Conservation (phyloP, 1,284 basidiomycete species). For the Cutaneotrichosporon cavernicola region DNA sequence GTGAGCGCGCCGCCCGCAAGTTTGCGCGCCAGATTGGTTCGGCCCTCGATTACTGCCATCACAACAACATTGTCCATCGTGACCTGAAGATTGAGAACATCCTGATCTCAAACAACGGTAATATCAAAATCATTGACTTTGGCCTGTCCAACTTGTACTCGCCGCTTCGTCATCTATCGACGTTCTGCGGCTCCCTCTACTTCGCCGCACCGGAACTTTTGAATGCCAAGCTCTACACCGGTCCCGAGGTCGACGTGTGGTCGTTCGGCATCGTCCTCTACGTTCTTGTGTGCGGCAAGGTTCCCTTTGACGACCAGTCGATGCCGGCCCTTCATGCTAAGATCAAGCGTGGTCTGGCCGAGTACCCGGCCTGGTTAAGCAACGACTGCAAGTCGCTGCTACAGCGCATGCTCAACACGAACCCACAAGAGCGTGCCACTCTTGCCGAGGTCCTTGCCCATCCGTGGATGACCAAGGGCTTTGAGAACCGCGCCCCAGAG, state of each 20-base stretch:
- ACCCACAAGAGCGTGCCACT: slow-evolving; percentile 78
- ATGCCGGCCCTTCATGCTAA: slow-evolving; percentile 99
- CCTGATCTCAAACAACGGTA: slow-evolving; percentile 95
- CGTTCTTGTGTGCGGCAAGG: slow-evolving; percentile 95
- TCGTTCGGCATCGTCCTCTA: slow-evolving; percentile 98
- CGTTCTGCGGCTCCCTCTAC: slow-evolving; percentile 96
- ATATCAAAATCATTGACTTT: slow-evolving; percentile 99
- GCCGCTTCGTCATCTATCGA: slow-evolving; percentile 76
- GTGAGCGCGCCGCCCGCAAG: slow-evolving; percentile 92
- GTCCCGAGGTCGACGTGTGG: slow-evolving; percentile 98
- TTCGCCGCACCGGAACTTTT: slow-evolving; percentile 96
- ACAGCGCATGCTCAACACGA: slow-evolving; percentile 93
- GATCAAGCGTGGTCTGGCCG: slow-evolving; percentile 95
- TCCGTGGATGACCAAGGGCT: slow-evolving; percentile 94
- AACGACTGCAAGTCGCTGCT: slow-evolving; percentile 93
- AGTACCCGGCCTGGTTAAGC: slow-evolving; percentile 96
- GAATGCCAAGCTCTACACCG: slow-evolving; percentile 94
- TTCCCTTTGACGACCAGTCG: slow-evolving; percentile 97
- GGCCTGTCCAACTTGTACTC: slow-evolving; percentile 96
- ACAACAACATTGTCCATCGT: slow-evolving; percentile 95
- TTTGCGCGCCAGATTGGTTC: slow-evolving; percentile 96
- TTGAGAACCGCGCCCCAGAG: slow-evolving; percentile 68
- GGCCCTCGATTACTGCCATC: slow-evolving; percentile 94
- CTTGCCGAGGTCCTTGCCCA: slow-evolving; percentile 85
- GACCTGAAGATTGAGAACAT: slow-evolving; percentile 99